Percentiles rank a stretch among this genome's conserved stretches.
phyloP scores from a whole-genome alignment of 495 filamentous ascomycete genomes.

The Neurospora sp. region DNA sequence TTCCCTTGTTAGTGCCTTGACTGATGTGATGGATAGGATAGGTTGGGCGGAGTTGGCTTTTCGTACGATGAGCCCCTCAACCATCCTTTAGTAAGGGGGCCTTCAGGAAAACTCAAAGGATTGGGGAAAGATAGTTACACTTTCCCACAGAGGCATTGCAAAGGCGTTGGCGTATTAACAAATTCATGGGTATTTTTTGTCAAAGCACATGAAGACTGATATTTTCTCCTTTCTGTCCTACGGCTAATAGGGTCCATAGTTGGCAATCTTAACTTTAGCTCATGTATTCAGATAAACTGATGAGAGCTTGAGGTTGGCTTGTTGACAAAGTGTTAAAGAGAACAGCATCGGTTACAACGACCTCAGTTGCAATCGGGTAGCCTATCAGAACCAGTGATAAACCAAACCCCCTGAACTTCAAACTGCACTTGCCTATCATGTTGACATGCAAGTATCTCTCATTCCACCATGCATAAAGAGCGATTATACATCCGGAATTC shows the following conservation, averaged over 20 bases:
- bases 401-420: background rate
- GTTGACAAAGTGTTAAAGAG: background rate
- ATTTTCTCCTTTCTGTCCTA: background rate
- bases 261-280: background rate
- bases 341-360: background rate
- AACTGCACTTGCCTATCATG: background rate
- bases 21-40: background rate
- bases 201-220: background rate
- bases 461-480: background rate
- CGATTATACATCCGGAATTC: background rate
- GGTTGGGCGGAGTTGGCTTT: background rate
- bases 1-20: background rate
- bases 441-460: background rate
- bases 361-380: background rate
- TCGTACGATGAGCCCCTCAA: background rate
- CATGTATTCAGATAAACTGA: background rate
- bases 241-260: background rate
- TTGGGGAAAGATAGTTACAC: background rate
- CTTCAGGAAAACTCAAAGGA: background rate
- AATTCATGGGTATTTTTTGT: background rate
- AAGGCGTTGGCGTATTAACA: background rate
- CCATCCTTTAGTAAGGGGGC: background rate
- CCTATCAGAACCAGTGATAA: background rate
- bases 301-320: background rate
- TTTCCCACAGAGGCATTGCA: background rate